These are phyloP conservation scores for Dactylella cylindrospora DNA, from an alignment of 2,329 filamentous ascomycete genomes.

Conservation along the genomic window DNA sequence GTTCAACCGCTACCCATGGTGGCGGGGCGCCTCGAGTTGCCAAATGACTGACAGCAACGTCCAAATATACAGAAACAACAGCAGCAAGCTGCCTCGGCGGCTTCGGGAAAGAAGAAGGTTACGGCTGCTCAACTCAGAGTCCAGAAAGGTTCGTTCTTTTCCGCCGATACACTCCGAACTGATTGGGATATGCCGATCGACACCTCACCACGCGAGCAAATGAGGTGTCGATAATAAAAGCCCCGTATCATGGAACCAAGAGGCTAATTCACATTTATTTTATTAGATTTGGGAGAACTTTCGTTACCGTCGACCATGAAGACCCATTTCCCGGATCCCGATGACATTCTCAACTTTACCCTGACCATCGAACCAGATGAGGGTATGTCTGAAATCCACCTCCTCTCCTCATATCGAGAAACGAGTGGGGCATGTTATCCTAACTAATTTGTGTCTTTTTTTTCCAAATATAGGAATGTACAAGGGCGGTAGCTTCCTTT, in stretches of 20 bases:
- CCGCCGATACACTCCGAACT: neutral
- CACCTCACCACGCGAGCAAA: conserved; percentile 10
- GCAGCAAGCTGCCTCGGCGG: conserved; percentile 90
- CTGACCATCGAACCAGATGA: conserved; percentile 83
- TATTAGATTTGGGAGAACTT: conserved; percentile 59
- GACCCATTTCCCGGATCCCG: conserved; percentile 76
- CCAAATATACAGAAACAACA: conserved; percentile 76
- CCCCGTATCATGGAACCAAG: neutral
- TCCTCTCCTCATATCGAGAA: neutral
- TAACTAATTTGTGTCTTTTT: no score
- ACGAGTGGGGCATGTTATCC: no score
- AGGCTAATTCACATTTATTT: neutral
- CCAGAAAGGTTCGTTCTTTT: conserved; percentile 74
- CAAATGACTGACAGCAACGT: conserved; percentile 46
- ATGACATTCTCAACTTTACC: conserved; percentile 82
- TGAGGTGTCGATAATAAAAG: neutral
- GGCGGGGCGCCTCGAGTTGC: conserved; percentile 14
- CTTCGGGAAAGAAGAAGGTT: conserved; percentile 92
- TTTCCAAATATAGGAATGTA: conserved; percentile 74
- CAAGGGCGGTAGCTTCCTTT: conserved; percentile 81
- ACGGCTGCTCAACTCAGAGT: conserved; percentile 93
- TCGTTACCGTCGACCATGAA: conserved; percentile 77
- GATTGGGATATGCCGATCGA: conserved; percentile 1
- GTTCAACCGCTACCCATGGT: neutral
- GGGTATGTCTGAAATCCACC: conserved; percentile 57